Base-by-base conservation (phyloP, 2,329 filamentous ascomycete genomes). In the Penicillium sp. region DNA sequence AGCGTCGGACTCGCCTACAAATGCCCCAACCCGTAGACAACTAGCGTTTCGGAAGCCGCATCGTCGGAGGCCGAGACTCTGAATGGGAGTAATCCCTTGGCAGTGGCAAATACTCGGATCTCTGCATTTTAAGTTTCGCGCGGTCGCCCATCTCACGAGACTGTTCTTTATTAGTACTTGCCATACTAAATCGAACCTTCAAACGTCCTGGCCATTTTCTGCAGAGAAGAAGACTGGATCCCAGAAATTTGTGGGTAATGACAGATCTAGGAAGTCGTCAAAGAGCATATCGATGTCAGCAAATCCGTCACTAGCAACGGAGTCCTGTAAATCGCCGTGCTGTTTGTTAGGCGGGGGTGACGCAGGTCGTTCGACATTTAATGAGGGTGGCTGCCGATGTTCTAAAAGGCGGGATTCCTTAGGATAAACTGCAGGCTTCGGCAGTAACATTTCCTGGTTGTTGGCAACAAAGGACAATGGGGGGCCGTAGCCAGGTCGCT, bases 291-390 rank as follows among this genome's bases (percentile, higher is more conserved):
- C 74, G n/a, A 76, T 76, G 52, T 76, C 72, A n/a, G 70, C 64
- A 64, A 76, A 73, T 3, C 67, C 69, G 21, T 67, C 58, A 44
- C 74, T 53, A 41, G 74, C 73, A 45, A 77, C 74, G 56, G 77
- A 79, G 15, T 80, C 80, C 15, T 81, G 72, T 48, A 76, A 76
- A 64, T 82, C 79, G 41, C 79, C 76, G 15, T 83, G 77, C 31
- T 82, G 79, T 13, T 57, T 79, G 75, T 21, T 81, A 77, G 56
- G 68, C 71, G 74, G 79, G 76, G 61, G 62, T 30, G 48, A 26
- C 11, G 21, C n/a, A 29, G 61, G 35, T 9, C 52, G 29, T 30
- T 47, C n/a, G 15, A 56, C 41, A 41, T 23, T 15, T 11, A 57
- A 47, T 21, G 61, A 30, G 15, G 48, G 23, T 46, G 49, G n/a